Base-by-base conservation (phyloP, 345 rosid genomes). In the Kandelia obovata region DNA sequence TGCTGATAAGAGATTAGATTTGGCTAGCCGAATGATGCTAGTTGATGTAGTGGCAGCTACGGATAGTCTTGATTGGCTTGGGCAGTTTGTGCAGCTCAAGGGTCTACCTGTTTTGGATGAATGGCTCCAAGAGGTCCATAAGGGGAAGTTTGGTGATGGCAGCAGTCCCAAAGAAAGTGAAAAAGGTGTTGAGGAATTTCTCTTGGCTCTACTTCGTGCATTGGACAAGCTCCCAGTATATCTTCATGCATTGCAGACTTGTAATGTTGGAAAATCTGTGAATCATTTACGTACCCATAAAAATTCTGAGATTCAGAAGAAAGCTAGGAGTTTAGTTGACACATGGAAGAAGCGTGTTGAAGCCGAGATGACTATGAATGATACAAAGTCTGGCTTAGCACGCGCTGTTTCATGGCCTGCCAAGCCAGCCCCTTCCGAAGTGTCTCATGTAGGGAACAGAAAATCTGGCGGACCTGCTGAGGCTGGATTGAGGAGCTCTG, bases 261-360 rank as follows among this genome's bases (percentile, higher is more conserved):
- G 98, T 69, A 85, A 94, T 69, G 87, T 89, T 37, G 98, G 98
- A 30, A 87, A 87, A 79, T 89, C 96, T 1, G 98, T 94, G 72
- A 94, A 94, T 84, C 89, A 84, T 82, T 68, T 94, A 62, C 88
- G 98, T n/a, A 65, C 87, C 8, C 96, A 88, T 74, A 91, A 87
- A 70, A 89, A 88, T 60, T 73, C 79, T 58, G 97, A 94, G 62
- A 88, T 94, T 71, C 95, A 89, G 80, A 94, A 82, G 85, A 94
- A 94, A 68, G 96, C 97, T 35, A 86, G 96, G 80, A 81, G 90
- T 68, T 82, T 94, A 62, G 98, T 94, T 68, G 98, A 94, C 77
- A 91, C 90, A 0, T 94, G 98, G 96, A 94, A 94, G 85, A 94
- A 86, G 70, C 90, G 96, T 28, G 98, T 94, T 27, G 98, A 91